A percentile compares a stretch with the other conserved stretches of the same genome.
These are phyloP conservation scores for Monilinia polystroma DNA, from an alignment of 2,329 filamentous ascomycete species.

Conservation along the genomic window DNA sequence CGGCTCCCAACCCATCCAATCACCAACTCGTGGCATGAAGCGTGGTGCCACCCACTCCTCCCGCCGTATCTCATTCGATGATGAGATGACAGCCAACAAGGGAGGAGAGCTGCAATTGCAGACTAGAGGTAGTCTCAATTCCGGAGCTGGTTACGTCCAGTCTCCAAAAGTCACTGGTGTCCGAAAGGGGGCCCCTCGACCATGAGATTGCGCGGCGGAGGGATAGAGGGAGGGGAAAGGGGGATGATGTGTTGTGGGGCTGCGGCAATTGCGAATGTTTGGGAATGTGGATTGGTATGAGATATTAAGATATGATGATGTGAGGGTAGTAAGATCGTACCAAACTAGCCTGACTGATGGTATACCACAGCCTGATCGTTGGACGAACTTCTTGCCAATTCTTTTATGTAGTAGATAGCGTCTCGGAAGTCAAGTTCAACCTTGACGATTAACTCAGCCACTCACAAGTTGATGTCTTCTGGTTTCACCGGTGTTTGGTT, in stretches of 20 bases:
- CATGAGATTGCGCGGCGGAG: background rate
- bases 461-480: background rate
- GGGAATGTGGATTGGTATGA: constrained; percentile 3
- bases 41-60: background rate
- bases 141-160: background rate
- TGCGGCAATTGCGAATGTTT: background rate
- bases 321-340: background rate
- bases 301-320: constrained; percentile 7
- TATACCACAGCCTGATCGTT: background rate
- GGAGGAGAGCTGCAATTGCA: background rate
- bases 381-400: background rate
- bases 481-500: background rate
- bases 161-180: background rate
- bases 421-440: background rate
- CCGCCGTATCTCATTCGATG: background rate
- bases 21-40: background rate
- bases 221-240: background rate
- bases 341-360: background rate
- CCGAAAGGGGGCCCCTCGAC: background rate
- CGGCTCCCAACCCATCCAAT: background rate
- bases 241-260: background rate
- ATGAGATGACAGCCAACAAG: background rate
- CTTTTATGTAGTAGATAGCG: background rate
- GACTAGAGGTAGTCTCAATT: background rate
- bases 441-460: background rate